phyloP scores from a whole-genome alignment of 2,329 filamentous ascomycete species.

The Aspergillus aculeatus region DNA sequence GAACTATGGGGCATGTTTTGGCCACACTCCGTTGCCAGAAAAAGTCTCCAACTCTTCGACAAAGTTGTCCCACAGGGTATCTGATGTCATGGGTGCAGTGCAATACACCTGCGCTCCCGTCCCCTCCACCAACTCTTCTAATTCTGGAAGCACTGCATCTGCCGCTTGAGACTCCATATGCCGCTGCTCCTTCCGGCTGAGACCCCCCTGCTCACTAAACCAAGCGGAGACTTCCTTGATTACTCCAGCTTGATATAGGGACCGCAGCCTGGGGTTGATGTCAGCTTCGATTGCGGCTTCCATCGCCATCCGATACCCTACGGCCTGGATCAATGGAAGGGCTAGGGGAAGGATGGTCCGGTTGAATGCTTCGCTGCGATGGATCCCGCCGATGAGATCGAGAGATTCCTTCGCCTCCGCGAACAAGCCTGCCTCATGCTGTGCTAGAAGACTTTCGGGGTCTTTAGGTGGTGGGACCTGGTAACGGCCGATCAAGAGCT shows the following conservation, averaged over 20 bases:
- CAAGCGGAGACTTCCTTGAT: constrained; percentile 16
- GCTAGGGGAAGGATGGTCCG: constrained; percentile 19
- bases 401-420: constrained; percentile 10
- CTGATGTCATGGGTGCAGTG: constrained; percentile 18
- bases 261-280: constrained; percentile 9
- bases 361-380: constrained; percentile 22
- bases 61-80: constrained; percentile 10
- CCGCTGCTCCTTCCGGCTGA: constrained; percentile 6
- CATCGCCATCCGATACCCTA: constrained; percentile 24
- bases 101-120: constrained; percentile 10
- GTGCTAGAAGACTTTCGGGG: constrained; percentile 16
- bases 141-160: constrained; percentile 13
- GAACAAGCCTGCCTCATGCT: constrained; percentile 21
- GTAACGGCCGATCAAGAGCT: constrained; percentile 27
- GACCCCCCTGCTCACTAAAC: constrained; percentile 16
- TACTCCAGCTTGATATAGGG: constrained; percentile 16
- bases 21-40: background rate
- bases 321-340: constrained; percentile 20
- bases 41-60: constrained; percentile 10
- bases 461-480: constrained; percentile 16
- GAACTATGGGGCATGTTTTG: too few relatives aligned
- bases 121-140: constrained; percentile 8
- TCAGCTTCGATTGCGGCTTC: constrained; percentile 21
- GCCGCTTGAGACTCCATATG: constrained; percentile 15
- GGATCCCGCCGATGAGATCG: background rate